phyloP scores from a whole-genome alignment of 805 yeast species.

The Yamadazyma paraphyllophila region DNA sequence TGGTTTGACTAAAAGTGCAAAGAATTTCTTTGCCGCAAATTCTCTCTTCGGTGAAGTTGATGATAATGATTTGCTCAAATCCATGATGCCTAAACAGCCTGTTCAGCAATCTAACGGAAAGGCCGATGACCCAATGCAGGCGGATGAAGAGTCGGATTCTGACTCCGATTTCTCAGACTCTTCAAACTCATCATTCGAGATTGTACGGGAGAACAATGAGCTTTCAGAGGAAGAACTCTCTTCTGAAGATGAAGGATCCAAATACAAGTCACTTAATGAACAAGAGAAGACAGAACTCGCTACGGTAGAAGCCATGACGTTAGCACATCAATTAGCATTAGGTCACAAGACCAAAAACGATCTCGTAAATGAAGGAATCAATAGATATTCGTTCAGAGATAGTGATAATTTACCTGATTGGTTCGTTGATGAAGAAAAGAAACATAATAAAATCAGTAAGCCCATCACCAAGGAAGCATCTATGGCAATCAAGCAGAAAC shows the following conservation, averaged over 20 bases:
- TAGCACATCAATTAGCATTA: conserved; percentile 92
- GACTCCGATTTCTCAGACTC: conserved; percentile 37
- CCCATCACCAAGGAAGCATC: conserved; percentile 90
- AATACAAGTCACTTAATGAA: conserved; percentile 44
- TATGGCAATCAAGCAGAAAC: conserved; percentile 41
- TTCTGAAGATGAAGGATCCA: conserved; percentile 51
- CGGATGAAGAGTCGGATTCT: conserved; percentile 29
- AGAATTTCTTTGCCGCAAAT: conserved; percentile 40
- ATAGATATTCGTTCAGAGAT: conserved; percentile 89
- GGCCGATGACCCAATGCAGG: conserved; percentile 1
- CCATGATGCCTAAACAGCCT: conserved; percentile 25
- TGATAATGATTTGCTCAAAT: conserved; percentile 49
- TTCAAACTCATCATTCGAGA: conserved; percentile 45
- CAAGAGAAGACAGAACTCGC: conserved; percentile 74
- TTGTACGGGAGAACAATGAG: conserved; percentile 31
- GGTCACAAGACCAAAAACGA: conserved; percentile 86
- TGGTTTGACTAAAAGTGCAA: conserved; percentile 34
- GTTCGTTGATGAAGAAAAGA: conserved; percentile 91
- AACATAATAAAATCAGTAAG: conserved; percentile 78
- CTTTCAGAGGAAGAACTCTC: conserved; percentile 22
- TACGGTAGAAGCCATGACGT: conserved; percentile 95
- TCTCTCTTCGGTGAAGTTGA: conserved; percentile 39
- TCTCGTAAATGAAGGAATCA: conserved; percentile 87
- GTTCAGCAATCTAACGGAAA: not conserved
- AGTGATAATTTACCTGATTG: conserved; percentile 91